These are phyloP conservation scores for Chlamydomonas urium DNA, from an alignment of 139 green algal genomes.

Conservation along the genomic window DNA sequence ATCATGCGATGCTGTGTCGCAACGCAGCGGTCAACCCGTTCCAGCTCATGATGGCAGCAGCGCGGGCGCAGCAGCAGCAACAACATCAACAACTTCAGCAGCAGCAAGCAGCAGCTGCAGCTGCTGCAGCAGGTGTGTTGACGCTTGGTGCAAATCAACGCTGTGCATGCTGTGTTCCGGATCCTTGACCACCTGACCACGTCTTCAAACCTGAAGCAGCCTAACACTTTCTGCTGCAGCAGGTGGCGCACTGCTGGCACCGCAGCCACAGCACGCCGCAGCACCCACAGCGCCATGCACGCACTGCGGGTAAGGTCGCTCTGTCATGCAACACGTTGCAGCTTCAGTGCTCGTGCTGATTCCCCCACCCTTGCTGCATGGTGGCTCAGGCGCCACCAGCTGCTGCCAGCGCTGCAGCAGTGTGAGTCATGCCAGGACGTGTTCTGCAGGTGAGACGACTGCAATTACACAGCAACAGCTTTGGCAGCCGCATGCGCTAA, in stretches of 20 bases:
- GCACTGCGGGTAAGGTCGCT: conserved; percentile 4
- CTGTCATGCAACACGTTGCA: background rate
- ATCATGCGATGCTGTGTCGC: too few species aligned
- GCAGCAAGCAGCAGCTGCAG: background rate
- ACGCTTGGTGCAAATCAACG: background rate
- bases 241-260: background rate
- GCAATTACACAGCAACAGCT: background rate
- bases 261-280: background rate
- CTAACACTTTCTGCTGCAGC: background rate
- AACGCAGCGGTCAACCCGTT: conserved; percentile 6
- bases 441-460: conserved; percentile 2
- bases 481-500: background rate
- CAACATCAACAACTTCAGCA: background rate
- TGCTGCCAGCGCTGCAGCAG: background rate
- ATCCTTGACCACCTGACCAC: too few species aligned
- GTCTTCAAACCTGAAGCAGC: too few species aligned
- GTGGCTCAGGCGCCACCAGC: conserved; percentile 1
- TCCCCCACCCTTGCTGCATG: background rate
- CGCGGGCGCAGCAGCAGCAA: background rate
- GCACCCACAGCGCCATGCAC: background rate
- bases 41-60: conserved; percentile 4
- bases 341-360: conserved; percentile 1
- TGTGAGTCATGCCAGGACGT: conserved; percentile 6
- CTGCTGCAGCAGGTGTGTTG: background rate
- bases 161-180: too few species aligned